Conservation (phyloP, 495 filamentous ascomycete genomes). For the Staphylotrichum longicolle region DNA sequence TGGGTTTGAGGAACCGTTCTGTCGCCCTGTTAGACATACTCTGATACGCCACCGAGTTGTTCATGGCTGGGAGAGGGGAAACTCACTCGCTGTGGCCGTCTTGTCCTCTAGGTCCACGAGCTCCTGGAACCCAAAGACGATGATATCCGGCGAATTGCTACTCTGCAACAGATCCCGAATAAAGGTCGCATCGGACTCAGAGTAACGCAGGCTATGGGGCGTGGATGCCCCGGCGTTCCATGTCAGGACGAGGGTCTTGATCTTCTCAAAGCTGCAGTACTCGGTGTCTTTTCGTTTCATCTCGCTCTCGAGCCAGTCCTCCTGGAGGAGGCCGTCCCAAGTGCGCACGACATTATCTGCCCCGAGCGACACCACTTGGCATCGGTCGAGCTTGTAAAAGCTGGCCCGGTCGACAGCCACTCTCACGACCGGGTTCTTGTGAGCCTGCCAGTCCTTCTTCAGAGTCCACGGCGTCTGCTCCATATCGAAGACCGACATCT, state of each 20-base stretch:
- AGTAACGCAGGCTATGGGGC: constrained; percentile 71
- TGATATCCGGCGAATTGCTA: constrained; percentile 76
- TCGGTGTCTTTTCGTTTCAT: constrained; percentile 81
- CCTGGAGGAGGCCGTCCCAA: constrained; percentile 92
- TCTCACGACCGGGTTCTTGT: constrained; percentile 73
- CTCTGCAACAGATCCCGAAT: constrained; percentile 69
- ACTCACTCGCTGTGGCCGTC: constrained; percentile 88
- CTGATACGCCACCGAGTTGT: neutral
- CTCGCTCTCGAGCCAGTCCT: constrained; percentile 86
- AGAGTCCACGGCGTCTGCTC: constrained; percentile 77
- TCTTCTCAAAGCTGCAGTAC: constrained; percentile 79
- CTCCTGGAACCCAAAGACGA: constrained; percentile 97
- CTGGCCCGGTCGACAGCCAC: constrained; percentile 77
- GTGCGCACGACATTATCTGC: constrained; percentile 79
- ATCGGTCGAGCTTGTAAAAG: constrained; percentile 79
- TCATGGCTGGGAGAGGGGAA: neutral
- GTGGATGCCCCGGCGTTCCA: constrained; percentile 97
- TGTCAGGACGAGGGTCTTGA: constrained; percentile 75
- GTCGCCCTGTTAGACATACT: constrained; percentile 30
- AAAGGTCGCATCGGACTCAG: constrained; percentile 65
- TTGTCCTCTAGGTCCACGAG: constrained; percentile 96
- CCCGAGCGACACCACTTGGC: constrained; percentile 86
- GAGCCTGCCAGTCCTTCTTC: constrained; percentile 92
- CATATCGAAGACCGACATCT: constrained; percentile 90
- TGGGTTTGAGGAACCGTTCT: constrained; percentile 70